phyloP scores from a whole-genome alignment of 768 basidiomycete genomes.

The Russula sp. region DNA sequence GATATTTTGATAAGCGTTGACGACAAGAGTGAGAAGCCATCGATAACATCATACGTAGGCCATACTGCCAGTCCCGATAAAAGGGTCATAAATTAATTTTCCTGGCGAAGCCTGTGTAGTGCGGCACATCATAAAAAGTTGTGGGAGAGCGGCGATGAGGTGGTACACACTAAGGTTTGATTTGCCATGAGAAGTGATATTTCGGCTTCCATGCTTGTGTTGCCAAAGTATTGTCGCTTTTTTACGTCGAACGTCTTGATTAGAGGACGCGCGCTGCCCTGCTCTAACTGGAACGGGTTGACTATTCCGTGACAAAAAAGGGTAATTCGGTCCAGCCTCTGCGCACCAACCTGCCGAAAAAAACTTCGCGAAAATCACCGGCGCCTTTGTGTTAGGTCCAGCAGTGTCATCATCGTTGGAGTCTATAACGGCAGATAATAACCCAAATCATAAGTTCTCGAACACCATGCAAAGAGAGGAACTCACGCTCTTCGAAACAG shows the following conservation, averaged over 20 bases:
- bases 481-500: constrained; percentile 86
- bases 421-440: constrained; percentile 40
- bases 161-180: constrained; percentile 68
- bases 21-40: constrained; percentile 5
- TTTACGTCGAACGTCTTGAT: constrained; percentile 80
- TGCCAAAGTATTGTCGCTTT: constrained; percentile 86
- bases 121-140: not conserved
- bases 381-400: constrained; percentile 56
- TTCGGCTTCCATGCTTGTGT: constrained; percentile 97
- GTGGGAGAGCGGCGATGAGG: not conserved
- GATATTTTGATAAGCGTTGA: not conserved
- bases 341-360: constrained; percentile 85
- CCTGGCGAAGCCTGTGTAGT: constrained; percentile 71
- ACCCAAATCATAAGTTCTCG: not conserved
- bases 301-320: not conserved
- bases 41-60: constrained; percentile 60
- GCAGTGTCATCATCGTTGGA: constrained; percentile 47
- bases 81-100: constrained; percentile 92
- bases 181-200: constrained; percentile 96
- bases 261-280: constrained; percentile 66
- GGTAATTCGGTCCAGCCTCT: constrained; percentile 4
- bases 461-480: constrained; percentile 15
- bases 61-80: constrained; percentile 91
- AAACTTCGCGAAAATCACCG: constrained; percentile 66
- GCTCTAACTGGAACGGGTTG: constrained; percentile 44